phyloP scores from a whole-genome alignment of 208 protist genomes.

The Herpetomonas samuelpessoai region DNA sequence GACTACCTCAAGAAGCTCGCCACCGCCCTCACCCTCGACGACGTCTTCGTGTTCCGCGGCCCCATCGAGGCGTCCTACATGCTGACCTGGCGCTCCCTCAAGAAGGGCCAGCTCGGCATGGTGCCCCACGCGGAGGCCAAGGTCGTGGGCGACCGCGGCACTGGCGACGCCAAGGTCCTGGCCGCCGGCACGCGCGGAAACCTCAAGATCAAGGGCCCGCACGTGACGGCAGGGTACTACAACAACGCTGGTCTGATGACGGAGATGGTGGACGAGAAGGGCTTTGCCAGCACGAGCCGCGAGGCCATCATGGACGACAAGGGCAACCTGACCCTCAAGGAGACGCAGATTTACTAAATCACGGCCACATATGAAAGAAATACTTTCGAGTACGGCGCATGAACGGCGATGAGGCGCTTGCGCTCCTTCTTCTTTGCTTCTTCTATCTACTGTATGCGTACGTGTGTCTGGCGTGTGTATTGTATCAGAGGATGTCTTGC shows the following conservation, averaged over 20 bases:
- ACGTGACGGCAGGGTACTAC: constrained; percentile 84
- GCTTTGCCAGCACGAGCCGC: constrained; percentile 83
- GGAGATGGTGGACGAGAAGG: constrained; percentile 86
- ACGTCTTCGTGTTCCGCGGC: constrained; percentile 88
- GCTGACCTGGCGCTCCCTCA: constrained; percentile 73
- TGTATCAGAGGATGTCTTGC: too few relatives aligned
- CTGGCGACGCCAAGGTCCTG: constrained; percentile 84
- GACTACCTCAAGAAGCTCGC: constrained; percentile 80
- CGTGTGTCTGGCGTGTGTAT: too few relatives aligned
- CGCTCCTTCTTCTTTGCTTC: too few relatives aligned
- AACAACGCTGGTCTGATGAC: constrained; percentile 90
- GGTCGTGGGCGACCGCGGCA: constrained; percentile 88
- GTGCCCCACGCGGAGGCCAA: constrained; percentile 86
- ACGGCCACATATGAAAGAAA: too few relatives aligned
- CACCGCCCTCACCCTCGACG: constrained; percentile 71
- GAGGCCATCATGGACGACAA: constrained; percentile 78
- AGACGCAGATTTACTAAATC: constrained; percentile 75
- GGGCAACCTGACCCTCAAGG: constrained; percentile 45
- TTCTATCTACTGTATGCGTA: too few relatives aligned
- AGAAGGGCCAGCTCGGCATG: constrained; percentile 62
- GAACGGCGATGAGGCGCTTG: too few relatives aligned
- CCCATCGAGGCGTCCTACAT: constrained; percentile 82
- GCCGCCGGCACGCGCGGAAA: constrained; percentile 81
- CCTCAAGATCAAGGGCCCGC: constrained; percentile 83
- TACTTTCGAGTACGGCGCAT: too few relatives aligned